Percentiles rank a stretch among this genome's conserved stretches.
phyloP scores from a whole-genome alignment of 2,329 filamentous ascomycete species.

The Parascedosporium putredinis region DNA sequence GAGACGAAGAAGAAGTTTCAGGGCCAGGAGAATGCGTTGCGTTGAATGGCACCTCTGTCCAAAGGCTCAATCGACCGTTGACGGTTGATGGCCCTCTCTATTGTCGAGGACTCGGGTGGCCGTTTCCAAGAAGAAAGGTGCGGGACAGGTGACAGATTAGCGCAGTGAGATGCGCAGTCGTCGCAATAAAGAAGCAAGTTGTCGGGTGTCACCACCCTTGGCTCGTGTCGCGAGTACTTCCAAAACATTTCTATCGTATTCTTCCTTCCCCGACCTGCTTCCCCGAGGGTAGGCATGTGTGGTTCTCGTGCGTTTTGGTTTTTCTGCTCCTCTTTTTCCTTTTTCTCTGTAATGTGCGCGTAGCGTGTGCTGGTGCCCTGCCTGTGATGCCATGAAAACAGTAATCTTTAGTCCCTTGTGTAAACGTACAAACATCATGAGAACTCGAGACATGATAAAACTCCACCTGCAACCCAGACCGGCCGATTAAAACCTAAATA shows the following conservation, averaged over 20 bases:
- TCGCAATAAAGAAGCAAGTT: not conserved
- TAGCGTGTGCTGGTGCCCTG: not conserved
- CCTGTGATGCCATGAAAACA: constrained; percentile 1
- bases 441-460: constrained; percentile 7
- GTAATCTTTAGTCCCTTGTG: not conserved
- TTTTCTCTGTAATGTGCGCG: not conserved
- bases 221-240: not conserved
- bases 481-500: not conserved
- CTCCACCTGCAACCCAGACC: not conserved
- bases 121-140: not conserved
- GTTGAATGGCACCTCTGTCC: no score
- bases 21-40: no score
- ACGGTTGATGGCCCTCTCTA: no score
- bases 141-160: not conserved
- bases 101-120: no score
- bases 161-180: not conserved
- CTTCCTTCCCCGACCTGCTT: not conserved
- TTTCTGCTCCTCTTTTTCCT: no score
- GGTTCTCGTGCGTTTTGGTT: no score
- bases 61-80: no score
- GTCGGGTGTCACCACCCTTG: not conserved
- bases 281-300: not conserved
- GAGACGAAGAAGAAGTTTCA: not conserved
- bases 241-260: not conserved
- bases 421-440: constrained; percentile 3